phyloP scores from a whole-genome alignment of 805 yeast species.

The Cephaloascus albidus region DNA sequence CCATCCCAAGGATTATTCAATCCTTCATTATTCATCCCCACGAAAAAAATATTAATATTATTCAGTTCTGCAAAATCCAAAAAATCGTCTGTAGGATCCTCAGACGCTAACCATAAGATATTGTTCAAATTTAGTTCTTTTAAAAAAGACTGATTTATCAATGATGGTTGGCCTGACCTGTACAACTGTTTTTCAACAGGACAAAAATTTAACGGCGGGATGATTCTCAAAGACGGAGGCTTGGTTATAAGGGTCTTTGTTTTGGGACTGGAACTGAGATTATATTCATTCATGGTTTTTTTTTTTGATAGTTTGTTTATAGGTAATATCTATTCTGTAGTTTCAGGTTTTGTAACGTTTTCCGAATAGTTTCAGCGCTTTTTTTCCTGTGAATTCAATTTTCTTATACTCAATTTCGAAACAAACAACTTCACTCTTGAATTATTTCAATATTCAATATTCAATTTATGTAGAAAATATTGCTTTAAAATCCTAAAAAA shows the following conservation, averaged over 20 bases:
- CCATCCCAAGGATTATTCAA: conserved; percentile 94
- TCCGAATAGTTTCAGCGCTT: too few relatives aligned
- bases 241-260: conserved; percentile 10
- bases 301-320: too few relatives aligned
- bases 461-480: too few relatives aligned
- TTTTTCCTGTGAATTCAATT: too few relatives aligned
- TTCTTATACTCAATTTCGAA: too few relatives aligned
- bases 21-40: conserved; percentile 73
- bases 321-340: too few relatives aligned
- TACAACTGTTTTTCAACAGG: conserved; percentile 87
- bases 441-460: too few relatives aligned
- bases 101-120: conserved; percentile 90
- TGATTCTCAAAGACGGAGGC: conserved; percentile 60
- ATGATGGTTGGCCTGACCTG: conserved; percentile 90
- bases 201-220: conserved; percentile 92
- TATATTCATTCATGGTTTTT: not conserved
- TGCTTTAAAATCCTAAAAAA: too few relatives aligned
- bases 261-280: too few relatives aligned
- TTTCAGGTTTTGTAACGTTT: too few relatives aligned
- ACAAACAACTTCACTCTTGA: too few relatives aligned
- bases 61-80: conserved; percentile 70
- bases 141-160: conserved; percentile 84
- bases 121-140: conserved; percentile 66
- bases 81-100: conserved; percentile 88
- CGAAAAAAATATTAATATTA: conserved; percentile 70